A percentile compares a stretch with the other conserved stretches of the same genome.
Evolutionary conservation across 2,329 filamentous ascomycete genomes (phyloP).

Genomic region (Emericellopsis cladophorae): DNA sequence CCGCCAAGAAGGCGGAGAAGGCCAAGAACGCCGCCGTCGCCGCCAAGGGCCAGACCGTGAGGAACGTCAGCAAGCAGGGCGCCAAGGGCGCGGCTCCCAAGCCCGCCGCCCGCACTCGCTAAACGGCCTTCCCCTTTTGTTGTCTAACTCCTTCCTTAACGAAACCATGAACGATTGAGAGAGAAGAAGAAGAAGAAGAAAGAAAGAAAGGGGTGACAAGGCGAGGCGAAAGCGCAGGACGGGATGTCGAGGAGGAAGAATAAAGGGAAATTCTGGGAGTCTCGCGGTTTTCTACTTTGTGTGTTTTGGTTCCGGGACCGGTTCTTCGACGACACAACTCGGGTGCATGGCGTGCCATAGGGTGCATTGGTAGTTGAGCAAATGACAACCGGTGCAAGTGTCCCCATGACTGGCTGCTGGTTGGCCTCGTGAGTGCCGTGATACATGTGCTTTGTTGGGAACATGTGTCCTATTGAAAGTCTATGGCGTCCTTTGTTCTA

Average conservation of each 20-base stretch:
- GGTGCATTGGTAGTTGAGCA: constrained; percentile 28
- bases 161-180: constrained; percentile 4
- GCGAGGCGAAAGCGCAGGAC: not conserved
- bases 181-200: constrained; percentile 4
- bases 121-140: constrained; percentile 1
- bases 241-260: not conserved
- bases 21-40: constrained; percentile 72
- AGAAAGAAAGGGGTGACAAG: constrained; percentile 4
- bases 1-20: constrained; percentile 98
- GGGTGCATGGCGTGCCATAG: constrained; percentile 27
- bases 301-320: constrained; percentile 24
- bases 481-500: too few relatives aligned
- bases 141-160: not conserved
- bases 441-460: too few relatives aligned
- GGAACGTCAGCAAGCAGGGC: constrained; percentile 93
- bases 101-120: constrained; percentile 72
- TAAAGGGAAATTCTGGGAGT: constrained; percentile 12
- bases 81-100: constrained; percentile 82
- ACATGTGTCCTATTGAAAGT: too few relatives aligned
- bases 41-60: constrained; percentile 63
- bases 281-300: constrained; percentile 16
- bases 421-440: too few relatives aligned
- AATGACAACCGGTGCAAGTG: constrained; percentile 22
- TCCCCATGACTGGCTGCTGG: not conserved
- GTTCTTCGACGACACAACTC: constrained; percentile 27